Conservation (phyloP, 352 stramenopile genomes). For the Elongisporangium prolatum region DNA sequence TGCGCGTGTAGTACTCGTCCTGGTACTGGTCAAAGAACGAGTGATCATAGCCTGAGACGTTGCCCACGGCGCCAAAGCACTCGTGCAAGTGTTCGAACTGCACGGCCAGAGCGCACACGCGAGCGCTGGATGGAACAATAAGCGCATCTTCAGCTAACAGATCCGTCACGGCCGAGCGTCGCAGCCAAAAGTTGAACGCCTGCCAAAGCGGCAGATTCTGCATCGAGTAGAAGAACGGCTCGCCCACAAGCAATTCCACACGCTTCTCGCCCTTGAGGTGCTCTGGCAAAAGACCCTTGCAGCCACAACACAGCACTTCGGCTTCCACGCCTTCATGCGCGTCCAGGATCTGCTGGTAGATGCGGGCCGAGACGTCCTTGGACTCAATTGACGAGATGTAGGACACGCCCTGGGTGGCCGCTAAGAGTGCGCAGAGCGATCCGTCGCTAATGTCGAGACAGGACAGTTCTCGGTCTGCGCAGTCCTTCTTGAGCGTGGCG, state of each 20-base stretch:
- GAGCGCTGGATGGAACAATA: constrained; percentile 42
- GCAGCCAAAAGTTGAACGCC: constrained; percentile 82
- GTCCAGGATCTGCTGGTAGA: constrained; percentile 65
- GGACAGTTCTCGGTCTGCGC: constrained; percentile 21
- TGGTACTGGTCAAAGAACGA: constrained; percentile 70
- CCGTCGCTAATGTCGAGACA: constrained; percentile 79
- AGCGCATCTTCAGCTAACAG: constrained; percentile 33
- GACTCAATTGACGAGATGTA: constrained; percentile 74
- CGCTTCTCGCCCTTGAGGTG: constrained; percentile 47
- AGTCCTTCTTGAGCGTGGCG: constrained; percentile 9
- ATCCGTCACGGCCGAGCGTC: constrained; percentile 41
- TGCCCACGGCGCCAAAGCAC: constrained; percentile 69
- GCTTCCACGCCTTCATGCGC: constrained; percentile 37
- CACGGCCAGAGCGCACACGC: constrained; percentile 57
- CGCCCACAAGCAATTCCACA: constrained; percentile 58
- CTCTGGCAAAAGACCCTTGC: constrained; percentile 54
- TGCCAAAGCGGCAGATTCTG: constrained; percentile 82
- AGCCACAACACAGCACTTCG: constrained; percentile 60
- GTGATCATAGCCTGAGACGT: constrained; percentile 72
- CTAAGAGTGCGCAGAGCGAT: constrained; percentile 58
- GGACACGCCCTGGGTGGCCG: constrained; percentile 35
- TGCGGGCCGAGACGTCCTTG: constrained; percentile 74
- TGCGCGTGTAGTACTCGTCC: constrained; percentile 57
- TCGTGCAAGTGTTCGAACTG: constrained; percentile 68
- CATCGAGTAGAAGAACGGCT: constrained; percentile 87